Base-by-base conservation (phyloP, 495 filamentous ascomycete species). In the Hypoxylon crocopeplum region DNA sequence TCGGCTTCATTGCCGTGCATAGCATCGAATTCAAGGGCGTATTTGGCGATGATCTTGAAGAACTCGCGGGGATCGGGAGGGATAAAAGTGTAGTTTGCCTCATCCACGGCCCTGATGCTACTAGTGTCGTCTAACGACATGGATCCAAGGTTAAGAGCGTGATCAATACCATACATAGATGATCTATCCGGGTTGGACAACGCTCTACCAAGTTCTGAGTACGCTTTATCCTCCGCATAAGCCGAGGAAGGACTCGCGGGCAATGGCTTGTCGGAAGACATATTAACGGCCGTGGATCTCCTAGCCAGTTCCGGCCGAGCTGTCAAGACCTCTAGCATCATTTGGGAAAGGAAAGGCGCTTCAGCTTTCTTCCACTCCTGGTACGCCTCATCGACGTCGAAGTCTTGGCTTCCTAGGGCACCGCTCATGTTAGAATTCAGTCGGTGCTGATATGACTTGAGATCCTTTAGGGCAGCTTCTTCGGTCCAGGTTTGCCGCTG, bases 381-480 rank as follows among this genome's bases (percentile, higher is more conserved):
- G 72, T 90, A 98, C 5, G 88, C 91, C 44, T 97, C 94, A 30
- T 97, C 92, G 15, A 88, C 72, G 51, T 97, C 90, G 69, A 99
- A 99, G 68, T 98, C 93, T 39, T 91, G 86, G 61, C 82, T 86
- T 42, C 86, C 82, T 41, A 98, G 69, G 0, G 92, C 92, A 59
- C 87, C 88, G 33, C 81, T 83, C 56, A 89, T 90, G 62, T 93
- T 87, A 3, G 77, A 72, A 65, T 87, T 92, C 22, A 99, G 78
- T 58, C 92, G 87, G 65, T 89, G 86, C 70, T 95, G 94, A 68
- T 98, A 99, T 16, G 87, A 78, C 71, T 98, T 99, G 60, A 96
- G 80, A 70, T 99, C 95, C 54, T 88, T 86, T 45, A 99, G 74
- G 6, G 93, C 93, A 24, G 92, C 89, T 69, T 91, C 88, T 66